Conservation (phyloP, 345 rosid species). For the Ceriops decandra region DNA sequence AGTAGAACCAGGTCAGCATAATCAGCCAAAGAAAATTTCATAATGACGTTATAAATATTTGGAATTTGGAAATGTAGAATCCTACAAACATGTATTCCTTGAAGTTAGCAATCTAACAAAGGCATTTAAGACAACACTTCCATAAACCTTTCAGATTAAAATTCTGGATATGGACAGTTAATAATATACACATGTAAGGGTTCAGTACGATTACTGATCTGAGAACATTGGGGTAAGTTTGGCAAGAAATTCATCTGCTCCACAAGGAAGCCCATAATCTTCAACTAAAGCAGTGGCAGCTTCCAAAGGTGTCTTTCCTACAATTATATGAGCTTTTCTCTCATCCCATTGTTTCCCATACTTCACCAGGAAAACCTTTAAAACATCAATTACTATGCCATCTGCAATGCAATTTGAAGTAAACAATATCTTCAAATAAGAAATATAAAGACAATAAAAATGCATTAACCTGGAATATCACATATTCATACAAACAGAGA, state of each 20-base stretch:
- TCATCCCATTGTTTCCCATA: constrained; percentile 95
- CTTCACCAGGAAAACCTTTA: constrained; percentile 57
- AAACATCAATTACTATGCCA: constrained; percentile 55
- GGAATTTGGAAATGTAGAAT: no score
- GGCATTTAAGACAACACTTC: no score
- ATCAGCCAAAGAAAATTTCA: no score
- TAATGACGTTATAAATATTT: no score
- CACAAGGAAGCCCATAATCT: constrained; percentile 80
- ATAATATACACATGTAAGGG: no score
- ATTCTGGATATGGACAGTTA: no score
- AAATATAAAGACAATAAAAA: neutral
- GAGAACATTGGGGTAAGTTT: constrained; percentile 59
- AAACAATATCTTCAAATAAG: neutral
- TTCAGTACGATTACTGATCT: constrained; percentile 42
- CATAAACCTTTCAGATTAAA: no score
- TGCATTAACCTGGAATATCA: neutral
- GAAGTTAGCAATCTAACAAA: no score
- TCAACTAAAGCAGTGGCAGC: constrained; percentile 75
- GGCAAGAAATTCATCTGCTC: constrained; percentile 55
- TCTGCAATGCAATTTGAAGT: constrained; percentile 34
- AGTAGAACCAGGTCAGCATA: no score
- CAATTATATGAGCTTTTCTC: constrained; percentile 56
- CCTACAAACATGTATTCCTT: no score
- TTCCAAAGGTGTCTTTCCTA: constrained; percentile 75
- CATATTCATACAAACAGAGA: neutral